Base-by-base conservation (phyloP, 1,284 basidiomycete species). In the Moesziomyces sp. region DNA sequence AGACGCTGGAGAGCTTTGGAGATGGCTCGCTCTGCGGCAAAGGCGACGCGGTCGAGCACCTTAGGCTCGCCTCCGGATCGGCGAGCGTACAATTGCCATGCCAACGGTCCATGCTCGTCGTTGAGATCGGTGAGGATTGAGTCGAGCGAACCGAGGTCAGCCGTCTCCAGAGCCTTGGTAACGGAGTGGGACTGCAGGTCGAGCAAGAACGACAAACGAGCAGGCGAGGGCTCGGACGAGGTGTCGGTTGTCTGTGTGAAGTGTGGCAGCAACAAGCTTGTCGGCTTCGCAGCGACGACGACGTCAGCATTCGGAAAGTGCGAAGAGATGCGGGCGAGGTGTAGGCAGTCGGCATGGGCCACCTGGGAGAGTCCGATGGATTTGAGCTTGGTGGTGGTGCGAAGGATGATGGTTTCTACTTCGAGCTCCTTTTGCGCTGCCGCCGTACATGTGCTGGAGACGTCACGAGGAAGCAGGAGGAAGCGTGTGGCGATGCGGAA, bases 41-140 rank as follows among this genome's bases (percentile, higher is more conserved):
- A 77, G 11, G 77, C 77, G n/a, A 57, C 62, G 13, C 77, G 74
- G 40, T 78, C 76, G 1, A 71, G 58, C 10, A 55, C 46, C 21
- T 57, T 49, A 11, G 55, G 26, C 7, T 59, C 52, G 26, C 58
- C 59, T n/a, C 50, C 50, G 16, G 49, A 21, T 3, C 58, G 63
- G 19, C 72, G 52, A 16, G 24, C 65, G 46, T 53, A 46, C 21
- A 47, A 33, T 43, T 74, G 72, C 75, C 75, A 68, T 4, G 60
- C 57, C 6, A 74, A 52, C 14, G 77, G 70, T 1, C 65, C 65
- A 5, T 70, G 38, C n/a, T 74, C 58, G 54, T 74, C 53, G 30
- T 67, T 60, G 38, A 74, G 52, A 18, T 69, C 65, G 33, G 42
- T 21, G 18, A 58, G 38, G 19, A 74, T 58, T 8, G 52, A 38